These are phyloP conservation scores for Hyphodiscus hymeniophilus DNA, from an alignment of 495 filamentous ascomycete species.

Conservation along the genomic window DNA sequence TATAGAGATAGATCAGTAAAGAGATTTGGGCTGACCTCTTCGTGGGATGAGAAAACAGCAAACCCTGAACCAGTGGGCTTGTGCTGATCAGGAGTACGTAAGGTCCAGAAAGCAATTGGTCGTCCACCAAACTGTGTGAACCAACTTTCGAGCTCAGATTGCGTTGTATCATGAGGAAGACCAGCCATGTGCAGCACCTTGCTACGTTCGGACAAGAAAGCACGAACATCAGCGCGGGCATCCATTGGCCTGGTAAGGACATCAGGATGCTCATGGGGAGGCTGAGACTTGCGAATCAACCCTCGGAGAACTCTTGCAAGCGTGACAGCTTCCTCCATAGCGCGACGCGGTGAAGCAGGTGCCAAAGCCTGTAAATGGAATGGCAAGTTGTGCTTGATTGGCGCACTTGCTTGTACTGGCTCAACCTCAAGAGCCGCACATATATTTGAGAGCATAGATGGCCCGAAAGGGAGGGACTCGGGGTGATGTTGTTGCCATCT, in stretches of 20 bases:
- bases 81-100: slow-evolving; percentile 95
- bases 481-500: slow-evolving; percentile 97
- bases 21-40: slow-evolving; percentile 68
- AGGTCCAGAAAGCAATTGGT: slow-evolving; percentile 98
- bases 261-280: slow-evolving; percentile 85
- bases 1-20: slow-evolving; percentile 16
- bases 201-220: slow-evolving; percentile 88
- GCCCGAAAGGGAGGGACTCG: slow-evolving; percentile 92
- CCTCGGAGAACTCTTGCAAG: slow-evolving; percentile 86
- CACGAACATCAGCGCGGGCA: slow-evolving; percentile 91
- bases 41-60: slow-evolving; percentile 95
- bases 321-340: slow-evolving; percentile 95
- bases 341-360: slow-evolving; percentile 91
- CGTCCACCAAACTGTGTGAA: slow-evolving; percentile 97
- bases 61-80: slow-evolving; percentile 97
- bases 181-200: slow-evolving; percentile 98
- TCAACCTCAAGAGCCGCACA: slow-evolving; percentile 97
- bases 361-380: slow-evolving; percentile 96
- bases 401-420: slow-evolving; percentile 89
- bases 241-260: slow-evolving; percentile 93
- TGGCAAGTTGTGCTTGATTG: slow-evolving; percentile 96
- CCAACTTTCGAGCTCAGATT: slow-evolving; percentile 97
- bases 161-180: slow-evolving; percentile 93
- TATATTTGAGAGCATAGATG: slow-evolving; percentile 90
- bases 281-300: slow-evolving; percentile 91